These are phyloP conservation scores for Coemansia sp. DNA, from an alignment of 192 early-diverging fungal species.

Conservation along the genomic window DNA sequence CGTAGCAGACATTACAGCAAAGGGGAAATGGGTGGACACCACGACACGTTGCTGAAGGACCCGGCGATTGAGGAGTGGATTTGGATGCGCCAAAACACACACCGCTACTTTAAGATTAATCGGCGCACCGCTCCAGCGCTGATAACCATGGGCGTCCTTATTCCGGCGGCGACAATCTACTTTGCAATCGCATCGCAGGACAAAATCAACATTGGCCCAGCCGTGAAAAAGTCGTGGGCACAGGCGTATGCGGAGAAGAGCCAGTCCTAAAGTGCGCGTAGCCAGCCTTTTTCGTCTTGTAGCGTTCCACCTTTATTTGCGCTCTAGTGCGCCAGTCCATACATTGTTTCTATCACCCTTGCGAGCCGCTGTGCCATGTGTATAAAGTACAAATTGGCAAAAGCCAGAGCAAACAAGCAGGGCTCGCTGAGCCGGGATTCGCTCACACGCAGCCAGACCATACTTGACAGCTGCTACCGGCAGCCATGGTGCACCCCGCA, in stretches of 20 bases:
- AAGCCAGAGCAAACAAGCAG: too few relatives aligned
- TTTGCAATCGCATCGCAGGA: slow-evolving; percentile 24
- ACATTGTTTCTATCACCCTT: background rate
- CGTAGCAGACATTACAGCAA: too few relatives aligned
- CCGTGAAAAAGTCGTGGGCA: slow-evolving; percentile 41
- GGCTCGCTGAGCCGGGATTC: too few relatives aligned
- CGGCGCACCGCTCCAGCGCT: slow-evolving; percentile 39
- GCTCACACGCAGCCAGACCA: too few relatives aligned
- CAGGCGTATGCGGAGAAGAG: slow-evolving; percentile 31
- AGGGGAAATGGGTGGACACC: slow-evolving; percentile 48
- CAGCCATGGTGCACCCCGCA: too few relatives aligned
- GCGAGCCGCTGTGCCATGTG: too few relatives aligned
- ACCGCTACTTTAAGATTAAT: slow-evolving; percentile 51
- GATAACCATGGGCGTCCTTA: slow-evolving; percentile 32
- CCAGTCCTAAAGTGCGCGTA: background rate
- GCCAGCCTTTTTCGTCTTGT: background rate
- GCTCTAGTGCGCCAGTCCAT: background rate
- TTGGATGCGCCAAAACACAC: slow-evolving; percentile 51
- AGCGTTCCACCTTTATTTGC: background rate
- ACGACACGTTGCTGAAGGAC: slow-evolving; percentile 44
- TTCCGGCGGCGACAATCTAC: slow-evolving; percentile 26
- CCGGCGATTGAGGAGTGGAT: slow-evolving; percentile 52
- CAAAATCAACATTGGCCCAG: slow-evolving; percentile 25
- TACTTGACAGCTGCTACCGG: too few relatives aligned
- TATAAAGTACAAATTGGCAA: too few relatives aligned